Base-by-base conservation (phyloP, 306 rosid genomes). In the Styphnolobium japonicum region DNA sequence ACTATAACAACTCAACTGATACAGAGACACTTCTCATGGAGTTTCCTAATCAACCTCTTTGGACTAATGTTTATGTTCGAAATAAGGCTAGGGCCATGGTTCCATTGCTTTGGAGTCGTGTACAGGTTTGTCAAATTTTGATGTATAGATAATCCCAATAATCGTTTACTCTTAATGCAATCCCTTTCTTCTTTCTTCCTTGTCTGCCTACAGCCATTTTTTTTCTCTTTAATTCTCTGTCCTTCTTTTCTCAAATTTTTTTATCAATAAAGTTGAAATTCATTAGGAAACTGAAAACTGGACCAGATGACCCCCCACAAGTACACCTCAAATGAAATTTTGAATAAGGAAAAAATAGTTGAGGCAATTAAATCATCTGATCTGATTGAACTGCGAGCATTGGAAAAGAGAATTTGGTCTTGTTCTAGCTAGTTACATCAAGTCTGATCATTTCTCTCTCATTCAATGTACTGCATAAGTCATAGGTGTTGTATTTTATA, bases 41-140 rank as follows among this genome's bases (percentile, higher is more conserved):
- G 57, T 96, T 96, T 78, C 98, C 97, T 68, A 82, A 93, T 86
- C 98, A 85, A 78, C 99, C 99, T 67, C 98, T 96, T 63, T 90
- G 92, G 99, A 91, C 97, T 51, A 96, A 96, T 85, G 88, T 96
- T 76, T 96, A 93, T 86, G 89, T 96, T 79, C 89, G 89, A 52
- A 91, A 96, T 82, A 89, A 86, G 87, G 99, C 99, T 21, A 89
- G 97, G 91, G 99, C 98, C 65, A 81, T 96, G 5, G 98, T 96
- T 78, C 99, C 99, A 62, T 85, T 96, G 89, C 97, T 91, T 60
- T 96, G 99, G 99, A 96, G 99, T 77, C 97, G 98, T 40, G 99
- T 96, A 71, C 99, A 96, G 98, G 99, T 96, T 88, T n/a, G 97
- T 80, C 52, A 48, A 49, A 63, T 39, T 72, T 69, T 58, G 61